Percentiles rank a stretch among this genome's conserved stretches.
phyloP scores from a whole-genome alignment of 192 early-diverging fungal species.

The Mortierella antarctica region DNA sequence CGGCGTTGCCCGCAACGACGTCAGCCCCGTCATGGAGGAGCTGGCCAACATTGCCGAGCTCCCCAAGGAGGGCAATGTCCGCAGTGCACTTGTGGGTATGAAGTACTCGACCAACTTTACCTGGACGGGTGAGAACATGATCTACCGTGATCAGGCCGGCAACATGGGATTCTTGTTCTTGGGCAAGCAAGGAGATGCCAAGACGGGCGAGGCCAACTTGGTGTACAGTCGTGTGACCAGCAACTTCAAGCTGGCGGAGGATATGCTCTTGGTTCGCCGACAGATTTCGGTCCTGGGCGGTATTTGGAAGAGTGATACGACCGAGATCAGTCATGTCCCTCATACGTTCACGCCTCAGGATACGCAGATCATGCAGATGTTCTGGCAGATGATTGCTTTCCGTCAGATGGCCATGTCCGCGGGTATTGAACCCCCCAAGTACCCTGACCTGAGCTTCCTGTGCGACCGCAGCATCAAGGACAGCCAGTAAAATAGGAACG shows the following conservation, averaged over 20 bases:
- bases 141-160: constrained; percentile 6
- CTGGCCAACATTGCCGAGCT: constrained; percentile 4
- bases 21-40: constrained; percentile 5
- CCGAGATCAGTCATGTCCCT: constrained; percentile 5
- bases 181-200: constrained; percentile 10
- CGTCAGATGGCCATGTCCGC: constrained; percentile 21
- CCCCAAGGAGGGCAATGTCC: constrained; percentile 9
- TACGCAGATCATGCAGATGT: constrained; percentile 18
- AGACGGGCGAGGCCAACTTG: not conserved
- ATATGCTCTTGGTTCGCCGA: constrained; percentile 14
- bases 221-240: constrained; percentile 6
- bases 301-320: not conserved
- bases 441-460: constrained; percentile 17
- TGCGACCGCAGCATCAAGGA: too few relatives aligned
- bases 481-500: too few relatives aligned
- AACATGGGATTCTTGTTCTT: constrained; percentile 1
- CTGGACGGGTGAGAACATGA: constrained; percentile 18
- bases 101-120: constrained; percentile 26
- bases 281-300: not conserved
- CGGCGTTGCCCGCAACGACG: constrained; percentile 6
- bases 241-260: constrained; percentile 8
- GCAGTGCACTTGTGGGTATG: constrained; percentile 9
- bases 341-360: constrained; percentile 21
- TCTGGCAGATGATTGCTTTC: constrained; percentile 27
- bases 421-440: not conserved